Evolutionary conservation across 257 asterid species (phyloP).

Genomic region (Plectranthus barbatus): DNA sequence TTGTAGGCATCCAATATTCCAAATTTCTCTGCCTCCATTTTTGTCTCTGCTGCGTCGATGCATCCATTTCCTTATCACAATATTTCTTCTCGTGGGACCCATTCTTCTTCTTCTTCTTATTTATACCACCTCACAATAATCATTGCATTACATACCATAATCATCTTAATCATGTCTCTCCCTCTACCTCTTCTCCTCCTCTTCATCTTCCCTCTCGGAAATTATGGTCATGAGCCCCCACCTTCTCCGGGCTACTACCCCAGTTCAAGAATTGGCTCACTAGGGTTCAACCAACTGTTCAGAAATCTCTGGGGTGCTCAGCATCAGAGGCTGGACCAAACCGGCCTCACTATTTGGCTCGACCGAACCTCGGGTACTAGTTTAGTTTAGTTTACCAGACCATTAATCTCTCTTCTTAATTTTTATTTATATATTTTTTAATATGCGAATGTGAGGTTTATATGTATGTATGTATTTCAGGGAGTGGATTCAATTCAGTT

Average conservation of each 20-base stretch:
- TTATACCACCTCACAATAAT: constrained; percentile 24
- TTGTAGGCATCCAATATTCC: background rate
- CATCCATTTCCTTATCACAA: constrained; percentile 22
- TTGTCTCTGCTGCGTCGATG: background rate
- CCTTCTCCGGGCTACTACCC: constrained; percentile 87
- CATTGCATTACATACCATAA: background rate
- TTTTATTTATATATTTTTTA: too few relatives aligned
- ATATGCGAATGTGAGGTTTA: too few relatives aligned
- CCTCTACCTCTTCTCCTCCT: constrained; percentile 26
- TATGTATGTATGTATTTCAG: constrained; percentile 18
- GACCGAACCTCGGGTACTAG: constrained; percentile 46
- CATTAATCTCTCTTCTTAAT: too few relatives aligned
- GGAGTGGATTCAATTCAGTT: constrained; percentile 80
- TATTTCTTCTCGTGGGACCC: constrained; percentile 32
- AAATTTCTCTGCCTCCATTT: background rate
- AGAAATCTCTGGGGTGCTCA: constrained; percentile 82
- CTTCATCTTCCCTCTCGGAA: constrained; percentile 29
- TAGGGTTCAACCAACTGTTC: constrained; percentile 52
- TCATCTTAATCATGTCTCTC: constrained; percentile 32
- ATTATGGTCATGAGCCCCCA: constrained; percentile 56
- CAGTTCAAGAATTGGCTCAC: constrained; percentile 38
- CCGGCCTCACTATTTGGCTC: constrained; percentile 61
- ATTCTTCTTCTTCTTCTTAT: constrained; percentile 26
- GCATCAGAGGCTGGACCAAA: constrained; percentile 60
- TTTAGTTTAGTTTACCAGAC: background rate